Evolutionary conservation across 805 yeast genomes (phyloP), one percentile per base, ranked within the genome.

Genomic region (Ogataea degrootiae): DNA sequence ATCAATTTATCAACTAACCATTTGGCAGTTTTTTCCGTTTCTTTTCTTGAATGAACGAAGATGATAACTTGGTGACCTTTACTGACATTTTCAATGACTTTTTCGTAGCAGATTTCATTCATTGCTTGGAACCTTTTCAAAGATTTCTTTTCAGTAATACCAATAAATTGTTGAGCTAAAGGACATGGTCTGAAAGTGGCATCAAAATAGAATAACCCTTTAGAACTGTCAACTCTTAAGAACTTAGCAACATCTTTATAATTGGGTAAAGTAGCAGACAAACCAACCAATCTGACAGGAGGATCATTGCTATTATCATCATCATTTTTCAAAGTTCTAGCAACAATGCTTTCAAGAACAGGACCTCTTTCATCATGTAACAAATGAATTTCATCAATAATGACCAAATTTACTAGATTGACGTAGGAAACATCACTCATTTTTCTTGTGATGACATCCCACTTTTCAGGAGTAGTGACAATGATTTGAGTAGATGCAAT

Each of bases 341-440:
- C 80, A 5, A 92, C 92, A 43, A 92, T 85, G 58, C 85, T 82
- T 61, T 92, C 99, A 41, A 92, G 57, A 0, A 91, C 97, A 0
- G 97, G 97, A 3, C 99, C 99, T 72, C 99, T 82, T 56, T 83
- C 89, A 61, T 92, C 98, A 62, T 92, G 97, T 53, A 92, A 71
- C 44, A 92, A 72, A 72, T 92, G 99, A 49, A 92, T 85, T 65
- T 92, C 99, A 71, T 92, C 99, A 43, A 94, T 80, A 26, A 92
- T 85, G 9, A 92, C 66, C 21, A 92, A 72, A 37, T 79, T 75
- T 1, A 89, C 94, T 1, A 81, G 68, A 34, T 77, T 73, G 1
- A 83, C 77, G 56, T 82, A 84, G 22, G 85, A 77, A 2, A 79
- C 71, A 50, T 87, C 92, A 19, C 80, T 73, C 39, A 76, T 74